Percentiles rank a stretch among this genome's conserved stretches.
phyloP scores from a whole-genome alignment of 2,329 filamentous ascomycete species.

The Alternaria gansuensis region DNA sequence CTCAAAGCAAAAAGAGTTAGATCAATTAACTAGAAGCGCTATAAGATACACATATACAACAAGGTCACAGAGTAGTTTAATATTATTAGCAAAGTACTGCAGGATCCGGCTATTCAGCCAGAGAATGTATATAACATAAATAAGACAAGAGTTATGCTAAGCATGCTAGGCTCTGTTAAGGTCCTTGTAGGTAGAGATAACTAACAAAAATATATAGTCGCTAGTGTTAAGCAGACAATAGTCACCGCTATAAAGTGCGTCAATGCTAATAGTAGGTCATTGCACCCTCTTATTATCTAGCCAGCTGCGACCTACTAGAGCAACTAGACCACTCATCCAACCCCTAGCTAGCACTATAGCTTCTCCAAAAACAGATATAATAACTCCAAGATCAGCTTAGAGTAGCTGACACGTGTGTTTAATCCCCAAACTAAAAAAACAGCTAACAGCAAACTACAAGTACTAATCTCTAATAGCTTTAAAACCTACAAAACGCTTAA shows the following conservation, averaged over 20 bases:
- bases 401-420: conserved; percentile 1
- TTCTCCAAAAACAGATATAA: background rate
- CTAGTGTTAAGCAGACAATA: conserved; percentile 32
- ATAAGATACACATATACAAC: conserved; percentile 25
- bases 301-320: conserved; percentile 28
- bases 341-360: conserved; percentile 5
- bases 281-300: conserved; percentile 32
- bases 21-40: conserved; percentile 35
- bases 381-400: background rate
- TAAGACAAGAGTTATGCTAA: no score
- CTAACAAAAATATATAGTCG: conserved; percentile 26
- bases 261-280: conserved; percentile 29
- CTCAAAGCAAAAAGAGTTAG: conserved; percentile 23
- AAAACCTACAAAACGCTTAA: no score
- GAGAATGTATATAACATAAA: conserved; percentile 41
- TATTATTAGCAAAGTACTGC: conserved; percentile 13
- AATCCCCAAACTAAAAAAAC: background rate
- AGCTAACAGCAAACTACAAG: conserved; percentile 1
- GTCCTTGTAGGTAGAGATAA: conserved; percentile 35
- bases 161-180: conserved; percentile 25
- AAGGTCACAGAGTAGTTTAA: conserved; percentile 40
- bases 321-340: conserved; percentile 2
- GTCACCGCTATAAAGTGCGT: conserved; percentile 35
- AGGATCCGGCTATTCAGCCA: conserved; percentile 21
- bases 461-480: conserved; percentile 9